Conservation (phyloP, 1,139 yeast species). For the Suhomyces bribrorum region DNA sequence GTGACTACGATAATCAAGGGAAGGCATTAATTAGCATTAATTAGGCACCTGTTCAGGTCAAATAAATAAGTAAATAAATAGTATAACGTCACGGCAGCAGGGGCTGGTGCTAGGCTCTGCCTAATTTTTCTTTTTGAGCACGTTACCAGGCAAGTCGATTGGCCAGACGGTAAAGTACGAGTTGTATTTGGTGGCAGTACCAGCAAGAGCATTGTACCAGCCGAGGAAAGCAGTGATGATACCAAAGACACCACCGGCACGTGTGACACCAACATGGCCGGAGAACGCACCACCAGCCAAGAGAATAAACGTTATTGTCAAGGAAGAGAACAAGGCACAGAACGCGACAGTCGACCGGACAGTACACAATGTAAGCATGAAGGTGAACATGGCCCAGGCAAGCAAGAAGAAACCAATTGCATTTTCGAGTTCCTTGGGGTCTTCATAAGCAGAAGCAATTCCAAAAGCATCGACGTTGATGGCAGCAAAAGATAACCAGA, state of each 20-base stretch:
- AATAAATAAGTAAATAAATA: too few relatives aligned
- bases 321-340: slow-evolving; percentile 51
- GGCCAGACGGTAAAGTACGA: slow-evolving; percentile 39
- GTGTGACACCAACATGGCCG: slow-evolving; percentile 44
- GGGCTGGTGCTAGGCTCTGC: too few relatives aligned
- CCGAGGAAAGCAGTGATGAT: slow-evolving; percentile 61
- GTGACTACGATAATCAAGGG: too few relatives aligned
- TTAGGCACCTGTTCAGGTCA: too few relatives aligned
- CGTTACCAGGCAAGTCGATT: slow-evolving; percentile 26
- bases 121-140: too few relatives aligned
- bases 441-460: slow-evolving; percentile 50
- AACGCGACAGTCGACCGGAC: slow-evolving; percentile 67
- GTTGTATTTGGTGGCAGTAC: slow-evolving; percentile 39
- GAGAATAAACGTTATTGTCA: slow-evolving; percentile 56
- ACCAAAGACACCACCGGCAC: slow-evolving; percentile 76
- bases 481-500: slow-evolving; percentile 70
- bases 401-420: slow-evolving; percentile 61
- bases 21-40: too few relatives aligned
- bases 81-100: too few relatives aligned
- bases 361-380: slow-evolving; percentile 57
- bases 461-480: slow-evolving; percentile 58
- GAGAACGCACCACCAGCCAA: slow-evolving; percentile 59
- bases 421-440: slow-evolving; percentile 44
- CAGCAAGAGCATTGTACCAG: slow-evolving; percentile 55
- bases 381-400: slow-evolving; percentile 70